Conservation (phyloP, 176 grass and related monocot genomes). For the Bonia amplexicaulis region DNA sequence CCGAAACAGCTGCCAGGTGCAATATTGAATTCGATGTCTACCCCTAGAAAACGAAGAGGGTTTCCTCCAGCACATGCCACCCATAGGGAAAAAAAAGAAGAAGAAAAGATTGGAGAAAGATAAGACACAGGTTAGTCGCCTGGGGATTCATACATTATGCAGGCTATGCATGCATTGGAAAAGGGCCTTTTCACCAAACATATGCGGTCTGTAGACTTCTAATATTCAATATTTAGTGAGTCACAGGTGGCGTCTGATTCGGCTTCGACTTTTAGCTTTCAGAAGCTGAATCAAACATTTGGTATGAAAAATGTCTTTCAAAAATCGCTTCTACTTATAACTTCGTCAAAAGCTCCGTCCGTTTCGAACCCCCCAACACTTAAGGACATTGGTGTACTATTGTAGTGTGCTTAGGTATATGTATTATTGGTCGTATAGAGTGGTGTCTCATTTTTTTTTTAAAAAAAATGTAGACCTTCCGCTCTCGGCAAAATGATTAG, state of each 20-base stretch:
- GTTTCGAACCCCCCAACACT: background rate
- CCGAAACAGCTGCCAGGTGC: conserved; percentile 29
- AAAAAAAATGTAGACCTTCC: background rate
- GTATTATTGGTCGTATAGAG: background rate
- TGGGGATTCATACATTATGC: conserved; percentile 15
- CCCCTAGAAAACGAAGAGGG: conserved; percentile 21
- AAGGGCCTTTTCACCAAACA: background rate
- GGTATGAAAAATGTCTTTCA: too few species aligned
- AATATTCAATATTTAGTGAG: background rate
- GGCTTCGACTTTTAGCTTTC: too few species aligned
- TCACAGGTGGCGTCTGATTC: too few species aligned
- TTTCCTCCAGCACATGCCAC: conserved; percentile 37
- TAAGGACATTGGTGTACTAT: background rate
- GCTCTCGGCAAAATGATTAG: background rate
- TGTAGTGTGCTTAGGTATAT: background rate
- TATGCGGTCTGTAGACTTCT: background rate
- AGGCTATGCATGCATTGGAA: background rate
- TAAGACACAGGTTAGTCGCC: conserved; percentile 18
- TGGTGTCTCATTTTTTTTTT: background rate
- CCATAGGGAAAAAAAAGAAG: background rate
- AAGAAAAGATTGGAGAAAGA: background rate
- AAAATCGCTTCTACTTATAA: too few species aligned
- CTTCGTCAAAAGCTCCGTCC: too few species aligned
- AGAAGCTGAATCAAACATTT: too few species aligned
- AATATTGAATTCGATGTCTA: conserved; percentile 37